Conservation (phyloP, 768 basidiomycete species). For the Daedaleopsis nitida region DNA sequence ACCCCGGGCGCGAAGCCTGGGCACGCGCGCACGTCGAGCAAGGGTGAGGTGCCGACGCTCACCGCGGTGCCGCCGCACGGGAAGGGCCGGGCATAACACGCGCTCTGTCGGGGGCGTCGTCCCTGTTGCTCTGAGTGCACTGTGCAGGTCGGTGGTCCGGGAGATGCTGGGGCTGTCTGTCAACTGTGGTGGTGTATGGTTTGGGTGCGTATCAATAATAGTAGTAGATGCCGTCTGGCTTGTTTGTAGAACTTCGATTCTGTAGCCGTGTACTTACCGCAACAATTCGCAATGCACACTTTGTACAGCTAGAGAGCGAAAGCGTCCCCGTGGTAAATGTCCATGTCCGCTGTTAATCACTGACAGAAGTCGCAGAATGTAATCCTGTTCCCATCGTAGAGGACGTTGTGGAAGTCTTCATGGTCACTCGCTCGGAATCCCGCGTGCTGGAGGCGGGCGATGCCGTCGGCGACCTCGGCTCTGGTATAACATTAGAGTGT, state of each 20-base stretch:
- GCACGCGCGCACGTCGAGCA: constrained; percentile 15
- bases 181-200: neutral
- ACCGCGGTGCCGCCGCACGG: constrained; percentile 22
- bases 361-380: no score
- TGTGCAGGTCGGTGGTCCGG: neutral
- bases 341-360: no score
- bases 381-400: no score
- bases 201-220: neutral
- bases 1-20: constrained; percentile 16
- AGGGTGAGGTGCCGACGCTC: constrained; percentile 25
- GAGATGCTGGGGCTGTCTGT: neutral
- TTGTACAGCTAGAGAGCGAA: no score
- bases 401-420: no score
- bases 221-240: constrained; percentile 1
- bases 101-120: neutral
- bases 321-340: no score
- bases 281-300: no score
- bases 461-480: no score
- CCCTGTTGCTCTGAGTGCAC: neutral
- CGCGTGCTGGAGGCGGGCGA: no score
- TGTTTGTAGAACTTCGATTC: neutral
- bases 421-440: no score
- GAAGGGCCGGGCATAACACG: constrained; percentile 15
- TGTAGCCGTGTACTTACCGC: no score
- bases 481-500: no score